A percentile compares a stretch with the other conserved stretches of the same genome.
These are phyloP conservation scores for Fusarium goolgardi DNA, from an alignment of 2,329 filamentous ascomycete species.

Conservation along the genomic window DNA sequence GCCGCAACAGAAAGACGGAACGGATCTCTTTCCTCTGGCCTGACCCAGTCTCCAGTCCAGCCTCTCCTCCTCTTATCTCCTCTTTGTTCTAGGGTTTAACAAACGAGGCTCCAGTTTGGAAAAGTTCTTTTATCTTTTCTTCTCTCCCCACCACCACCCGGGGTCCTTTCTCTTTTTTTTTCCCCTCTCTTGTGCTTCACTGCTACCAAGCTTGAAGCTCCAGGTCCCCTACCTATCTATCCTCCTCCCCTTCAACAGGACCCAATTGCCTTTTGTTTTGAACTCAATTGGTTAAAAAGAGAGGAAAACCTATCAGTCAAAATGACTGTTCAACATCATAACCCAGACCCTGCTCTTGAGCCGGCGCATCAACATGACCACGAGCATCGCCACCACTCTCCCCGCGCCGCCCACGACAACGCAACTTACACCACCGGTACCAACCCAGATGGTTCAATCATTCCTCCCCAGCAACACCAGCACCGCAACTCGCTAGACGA, in stretches of 20 bases:
- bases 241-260: background rate
- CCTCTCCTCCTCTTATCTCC: background rate
- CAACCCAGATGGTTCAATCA: conserved; percentile 51
- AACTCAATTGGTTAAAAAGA: conserved; percentile 2
- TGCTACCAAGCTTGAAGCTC: conserved; percentile 34
- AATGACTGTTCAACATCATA: conserved; percentile 42
- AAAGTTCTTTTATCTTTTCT: conserved; percentile 16
- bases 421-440: conserved; percentile 61
- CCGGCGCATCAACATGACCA: conserved; percentile 58
- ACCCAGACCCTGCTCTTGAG: conserved; percentile 47
- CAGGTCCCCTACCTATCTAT: conserved; percentile 1
- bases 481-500: conserved; percentile 1
- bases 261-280: background rate
- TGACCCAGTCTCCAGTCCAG: conserved; percentile 1
- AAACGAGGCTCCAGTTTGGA: conserved; percentile 7
- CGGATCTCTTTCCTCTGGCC: conserved; percentile 1
- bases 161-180: conserved; percentile 2
- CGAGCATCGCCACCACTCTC: conserved; percentile 57
- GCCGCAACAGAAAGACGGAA: background rate
- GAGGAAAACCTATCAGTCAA: background rate
- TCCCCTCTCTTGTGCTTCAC: conserved; percentile 25
- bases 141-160: background rate
- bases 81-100: conserved; percentile 12
- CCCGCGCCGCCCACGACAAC: conserved; percentile 54
- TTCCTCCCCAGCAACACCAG: conserved; percentile 47